Conservation (phyloP, 1,139 yeast genomes). For the Zygosaccharomyces sapae region DNA sequence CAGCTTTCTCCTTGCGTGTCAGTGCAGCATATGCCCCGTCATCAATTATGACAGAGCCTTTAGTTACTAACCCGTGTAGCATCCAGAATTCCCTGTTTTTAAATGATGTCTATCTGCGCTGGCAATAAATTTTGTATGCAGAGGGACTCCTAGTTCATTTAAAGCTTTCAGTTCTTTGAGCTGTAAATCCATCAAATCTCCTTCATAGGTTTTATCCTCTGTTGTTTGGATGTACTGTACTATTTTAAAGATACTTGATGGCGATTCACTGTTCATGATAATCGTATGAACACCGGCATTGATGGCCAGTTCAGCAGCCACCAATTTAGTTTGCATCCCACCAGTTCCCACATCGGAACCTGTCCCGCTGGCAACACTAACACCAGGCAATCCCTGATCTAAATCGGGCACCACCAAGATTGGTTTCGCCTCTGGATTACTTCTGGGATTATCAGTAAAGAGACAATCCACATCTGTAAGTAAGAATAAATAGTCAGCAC, state of each 20-base stretch:
- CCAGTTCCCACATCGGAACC: slow-evolving; percentile 95
- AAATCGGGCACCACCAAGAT: slow-evolving; percentile 77
- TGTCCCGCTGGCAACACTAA: slow-evolving; percentile 64
- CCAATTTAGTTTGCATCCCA: slow-evolving; percentile 93
- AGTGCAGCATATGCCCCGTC: slow-evolving; percentile 82
- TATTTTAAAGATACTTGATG: slow-evolving; percentile 68
- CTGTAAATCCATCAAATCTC: slow-evolving; percentile 41
- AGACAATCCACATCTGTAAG: slow-evolving; percentile 95
- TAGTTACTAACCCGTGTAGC: slow-evolving; percentile 80
- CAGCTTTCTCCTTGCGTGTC: slow-evolving; percentile 82
- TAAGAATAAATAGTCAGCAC: slow-evolving; percentile 85
- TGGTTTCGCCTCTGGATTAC: slow-evolving; percentile 79
- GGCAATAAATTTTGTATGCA: slow-evolving; percentile 85
- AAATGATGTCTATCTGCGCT: slow-evolving; percentile 58
- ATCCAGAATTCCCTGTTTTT: slow-evolving; percentile 88
- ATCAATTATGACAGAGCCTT: slow-evolving; percentile 75
- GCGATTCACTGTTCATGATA: slow-evolving; percentile 72
- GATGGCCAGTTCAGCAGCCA: slow-evolving; percentile 95
- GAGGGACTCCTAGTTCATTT: slow-evolving; percentile 50
- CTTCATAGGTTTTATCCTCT: slow-evolving; percentile 20
- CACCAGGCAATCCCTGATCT: slow-evolving; percentile 54
- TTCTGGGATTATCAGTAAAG: slow-evolving; percentile 86
- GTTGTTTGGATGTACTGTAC: slow-evolving; percentile 63
- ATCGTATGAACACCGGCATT: slow-evolving; percentile 92
- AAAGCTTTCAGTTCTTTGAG: slow-evolving; percentile 34